Percentiles rank a stretch among this genome's conserved stretches.
Evolutionary conservation across 176 grass and related monocot genomes (phyloP).

Genomic region (Lolium multiflorum): DNA sequence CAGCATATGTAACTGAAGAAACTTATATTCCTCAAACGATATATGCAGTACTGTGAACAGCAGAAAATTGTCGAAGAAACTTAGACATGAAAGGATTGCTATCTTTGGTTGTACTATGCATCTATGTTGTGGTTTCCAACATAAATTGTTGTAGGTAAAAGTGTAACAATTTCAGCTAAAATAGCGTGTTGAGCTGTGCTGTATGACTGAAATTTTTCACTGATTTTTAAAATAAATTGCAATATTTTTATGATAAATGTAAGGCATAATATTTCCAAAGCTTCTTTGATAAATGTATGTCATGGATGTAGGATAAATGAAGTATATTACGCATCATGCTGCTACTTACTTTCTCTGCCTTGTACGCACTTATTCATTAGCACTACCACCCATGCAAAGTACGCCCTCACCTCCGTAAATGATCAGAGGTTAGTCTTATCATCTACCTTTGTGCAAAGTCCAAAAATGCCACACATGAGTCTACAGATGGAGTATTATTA

Average conservation of each 20-base stretch:
- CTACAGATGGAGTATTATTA: not conserved
- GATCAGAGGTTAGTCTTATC: not conserved
- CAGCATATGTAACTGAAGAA: not conserved
- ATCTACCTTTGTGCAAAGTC: not conserved
- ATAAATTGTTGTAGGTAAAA: not conserved
- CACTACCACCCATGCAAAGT: not conserved
- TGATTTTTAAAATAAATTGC: not conserved
- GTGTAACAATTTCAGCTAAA: no score
- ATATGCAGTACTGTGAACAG: not conserved
- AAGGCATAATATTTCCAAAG: not conserved
- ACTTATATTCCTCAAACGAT: not conserved
- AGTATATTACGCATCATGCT: not conserved
- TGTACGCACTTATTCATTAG: not conserved
- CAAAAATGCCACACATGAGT: not conserved
- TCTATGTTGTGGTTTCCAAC: not conserved
- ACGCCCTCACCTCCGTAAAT: not conserved
- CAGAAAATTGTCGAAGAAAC: not conserved
- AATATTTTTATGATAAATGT: not conserved
- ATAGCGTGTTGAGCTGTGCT: not conserved
- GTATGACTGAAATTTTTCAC: not conserved
- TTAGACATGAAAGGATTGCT: not conserved
- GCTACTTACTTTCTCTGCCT: not conserved
- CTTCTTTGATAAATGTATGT: not conserved
- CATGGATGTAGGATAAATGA: not conserved
- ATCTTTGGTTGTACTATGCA: constrained; percentile 2